Base-by-base conservation (phyloP, 495 filamentous ascomycete species). In the Aspergillus nidulans region DNA sequence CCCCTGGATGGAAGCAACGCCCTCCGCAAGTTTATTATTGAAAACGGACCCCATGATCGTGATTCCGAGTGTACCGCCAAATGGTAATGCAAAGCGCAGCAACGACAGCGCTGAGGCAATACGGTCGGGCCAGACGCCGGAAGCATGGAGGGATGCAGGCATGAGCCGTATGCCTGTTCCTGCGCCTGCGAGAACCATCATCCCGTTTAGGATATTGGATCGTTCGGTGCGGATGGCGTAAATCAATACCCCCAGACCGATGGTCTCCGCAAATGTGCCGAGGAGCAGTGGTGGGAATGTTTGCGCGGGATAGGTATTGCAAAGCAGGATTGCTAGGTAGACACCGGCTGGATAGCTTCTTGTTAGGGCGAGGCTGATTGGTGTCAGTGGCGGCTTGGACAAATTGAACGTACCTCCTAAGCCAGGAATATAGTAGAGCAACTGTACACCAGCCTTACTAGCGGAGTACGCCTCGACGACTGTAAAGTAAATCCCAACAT, bases 21-120 rank as follows among this genome's bases (percentile, higher is more conserved):
- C 36, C 36, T 12, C 15, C 13, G 36, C 36, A 16, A 68, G 63
- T 26, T 71, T 77, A 63, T 85, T 85, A 52, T 81, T 81, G 62
- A 85, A 84, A 1, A 86, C 81, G 25, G 73, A 76, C 6, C 79
- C 71, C 80, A 85, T 84, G 41, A 85, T 73, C 0, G 82, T 83
- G 23, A 84, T 65, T 4, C 69, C 74, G 12, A 85, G 56, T 0
- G 82, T 80, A 23, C 83, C 82, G 23, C 84, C 84, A 52, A 87
- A 79, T 0, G 78, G 77, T 24, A 73, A 49, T 3, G 77, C 71
- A 43, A 85, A 80, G 0, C 68, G 56, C 58, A 80, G 71, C 3
- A 85, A 54, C 15, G 77, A 80, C 53, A 79, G 70, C 1, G 82
- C 76, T 3, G 74, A 62, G 0, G 81, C 71, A 4, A 82, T 79